Conservation (phyloP, 768 basidiomycete species). For the Boletus reticuloceps region DNA sequence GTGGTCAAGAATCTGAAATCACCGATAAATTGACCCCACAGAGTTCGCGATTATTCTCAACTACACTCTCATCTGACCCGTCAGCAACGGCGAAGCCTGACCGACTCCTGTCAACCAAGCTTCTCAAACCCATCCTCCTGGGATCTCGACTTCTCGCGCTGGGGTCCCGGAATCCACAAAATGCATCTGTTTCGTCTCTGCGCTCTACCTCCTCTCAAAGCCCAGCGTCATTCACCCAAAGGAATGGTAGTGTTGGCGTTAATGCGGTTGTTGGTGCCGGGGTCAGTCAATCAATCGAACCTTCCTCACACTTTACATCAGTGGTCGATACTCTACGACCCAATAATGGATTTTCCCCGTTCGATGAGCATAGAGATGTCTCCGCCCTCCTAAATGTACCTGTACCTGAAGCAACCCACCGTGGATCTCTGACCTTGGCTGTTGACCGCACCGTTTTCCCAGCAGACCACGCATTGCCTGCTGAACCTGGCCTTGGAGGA, state of each 20-base stretch:
- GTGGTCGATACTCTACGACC: slow-evolving; percentile 11
- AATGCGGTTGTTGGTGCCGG: slow-evolving; percentile 10
- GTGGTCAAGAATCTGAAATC: slow-evolving; percentile 19
- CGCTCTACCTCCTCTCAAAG: slow-evolving; percentile 24
- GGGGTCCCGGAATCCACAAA: slow-evolving; percentile 27
- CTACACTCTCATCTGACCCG: slow-evolving; percentile 25
- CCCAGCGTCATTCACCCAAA: slow-evolving; percentile 22
- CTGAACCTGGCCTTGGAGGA: slow-evolving; percentile 17
- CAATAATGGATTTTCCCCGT: slow-evolving; percentile 49
- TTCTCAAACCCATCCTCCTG: slow-evolving; percentile 38
- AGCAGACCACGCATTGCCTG: slow-evolving; percentile 17
- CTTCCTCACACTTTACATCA: slow-evolving; percentile 10
- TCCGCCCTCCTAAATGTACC: slow-evolving; percentile 3
- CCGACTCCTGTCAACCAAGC: slow-evolving; percentile 34
- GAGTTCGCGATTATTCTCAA: slow-evolving; percentile 38
- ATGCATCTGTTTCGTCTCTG: slow-evolving; percentile 9
- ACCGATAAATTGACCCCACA: slow-evolving; percentile 20
- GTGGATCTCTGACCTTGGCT: slow-evolving; percentile 12
- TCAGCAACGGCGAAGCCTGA: slow-evolving; percentile 28
- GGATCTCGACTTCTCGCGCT: slow-evolving; percentile 46
- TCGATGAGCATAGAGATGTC: slow-evolving; percentile 43
- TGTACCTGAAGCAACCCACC: slow-evolving; percentile 20
- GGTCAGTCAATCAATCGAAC: slow-evolving; percentile 13
- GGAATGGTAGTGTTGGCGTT: slow-evolving; percentile 14
- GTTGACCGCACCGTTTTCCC: slow-evolving; percentile 24